Percentiles rank a stretch among this genome's conserved stretches.
Conservation (phyloP, 441 rosid species). For the Brassica hybrid region DNA sequence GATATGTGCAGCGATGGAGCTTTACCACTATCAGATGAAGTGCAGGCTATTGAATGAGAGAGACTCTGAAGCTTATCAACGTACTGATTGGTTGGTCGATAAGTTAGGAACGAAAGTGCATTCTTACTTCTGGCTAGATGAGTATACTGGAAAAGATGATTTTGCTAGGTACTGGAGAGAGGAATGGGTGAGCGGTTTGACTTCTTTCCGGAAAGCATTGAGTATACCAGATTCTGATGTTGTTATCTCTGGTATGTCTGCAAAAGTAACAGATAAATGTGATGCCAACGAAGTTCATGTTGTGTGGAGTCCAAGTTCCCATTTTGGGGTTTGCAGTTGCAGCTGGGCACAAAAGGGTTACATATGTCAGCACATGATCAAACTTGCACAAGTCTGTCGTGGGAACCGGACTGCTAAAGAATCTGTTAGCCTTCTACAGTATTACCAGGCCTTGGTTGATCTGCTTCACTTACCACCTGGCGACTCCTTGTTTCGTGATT, state of each 20-base stretch:
- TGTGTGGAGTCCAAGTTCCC: conserved; percentile 83
- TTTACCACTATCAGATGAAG: conserved; percentile 83
- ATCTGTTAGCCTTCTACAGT: conserved; percentile 65
- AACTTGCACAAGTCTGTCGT: conserved; percentile 51
- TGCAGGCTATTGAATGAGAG: conserved; percentile 77
- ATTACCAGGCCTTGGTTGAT: conserved; percentile 63
- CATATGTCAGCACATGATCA: conserved; percentile 77
- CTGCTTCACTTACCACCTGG: conserved; percentile 63
- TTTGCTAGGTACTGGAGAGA: conserved; percentile 84
- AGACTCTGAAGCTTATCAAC: conserved; percentile 64
- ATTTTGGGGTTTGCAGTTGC: conserved; percentile 76
- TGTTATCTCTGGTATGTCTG: conserved; percentile 56
- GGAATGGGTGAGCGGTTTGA: conserved; percentile 88
- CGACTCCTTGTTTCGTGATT: conserved; percentile 82
- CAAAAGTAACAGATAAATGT: conserved; percentile 62
- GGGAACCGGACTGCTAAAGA: conserved; percentile 43
- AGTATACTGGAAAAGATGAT: conserved; percentile 74
- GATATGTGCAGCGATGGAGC: conserved; percentile 85
- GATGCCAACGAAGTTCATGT: conserved; percentile 51
- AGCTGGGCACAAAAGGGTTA: conserved; percentile 81
- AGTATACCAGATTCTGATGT: conserved; percentile 74
- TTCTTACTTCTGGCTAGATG: conserved; percentile 96
- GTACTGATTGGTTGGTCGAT: conserved; percentile 92
- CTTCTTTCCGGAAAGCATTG: conserved; percentile 78
- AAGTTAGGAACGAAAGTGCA: conserved; percentile 90